Percentiles rank a stretch among this genome's conserved stretches.
Conservation (phyloP, 306 rosid species). For the Benincasa hispida region DNA sequence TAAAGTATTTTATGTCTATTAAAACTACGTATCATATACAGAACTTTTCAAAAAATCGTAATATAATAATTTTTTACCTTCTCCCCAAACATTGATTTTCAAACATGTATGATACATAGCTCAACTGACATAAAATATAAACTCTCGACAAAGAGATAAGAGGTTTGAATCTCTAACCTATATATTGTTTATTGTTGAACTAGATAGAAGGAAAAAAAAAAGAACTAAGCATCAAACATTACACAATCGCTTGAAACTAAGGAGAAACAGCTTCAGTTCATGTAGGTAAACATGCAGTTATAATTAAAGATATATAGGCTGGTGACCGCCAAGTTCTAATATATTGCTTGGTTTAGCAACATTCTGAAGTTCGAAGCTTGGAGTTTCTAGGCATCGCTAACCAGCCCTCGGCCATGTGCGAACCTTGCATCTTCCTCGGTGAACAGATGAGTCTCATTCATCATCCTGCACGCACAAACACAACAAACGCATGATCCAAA, state of each 20-base stretch:
- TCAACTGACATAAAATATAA: too few relatives aligned
- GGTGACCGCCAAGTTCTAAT: not conserved
- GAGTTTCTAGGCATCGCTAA: not conserved
- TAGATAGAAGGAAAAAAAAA: too few relatives aligned
- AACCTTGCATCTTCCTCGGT: conserved; percentile 21
- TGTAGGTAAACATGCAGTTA: not conserved
- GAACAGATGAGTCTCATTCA: conserved; percentile 18
- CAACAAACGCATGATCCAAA: not conserved
- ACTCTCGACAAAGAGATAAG: too few relatives aligned
- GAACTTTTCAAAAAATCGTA: too few relatives aligned
- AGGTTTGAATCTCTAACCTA: too few relatives aligned
- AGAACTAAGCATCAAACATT: too few relatives aligned
- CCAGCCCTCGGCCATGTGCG: conserved; percentile 15
- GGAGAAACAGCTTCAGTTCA: not conserved
- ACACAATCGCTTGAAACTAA: not conserved
- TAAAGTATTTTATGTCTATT: too few relatives aligned
- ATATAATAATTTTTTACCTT: too few relatives aligned
- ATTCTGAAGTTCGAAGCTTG: not conserved
- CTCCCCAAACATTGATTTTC: too few relatives aligned
- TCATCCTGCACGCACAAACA: conserved; percentile 8
- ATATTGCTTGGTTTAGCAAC: not conserved
- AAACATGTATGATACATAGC: accelerated
- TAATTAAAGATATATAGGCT: not conserved
- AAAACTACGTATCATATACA: too few relatives aligned
- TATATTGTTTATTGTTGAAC: too few relatives aligned